A percentile compares a stretch with the other conserved stretches of the same genome.
phyloP scores from a whole-genome alignment of 1,284 basidiomycete species.

The Cryptococcus sp. region DNA sequence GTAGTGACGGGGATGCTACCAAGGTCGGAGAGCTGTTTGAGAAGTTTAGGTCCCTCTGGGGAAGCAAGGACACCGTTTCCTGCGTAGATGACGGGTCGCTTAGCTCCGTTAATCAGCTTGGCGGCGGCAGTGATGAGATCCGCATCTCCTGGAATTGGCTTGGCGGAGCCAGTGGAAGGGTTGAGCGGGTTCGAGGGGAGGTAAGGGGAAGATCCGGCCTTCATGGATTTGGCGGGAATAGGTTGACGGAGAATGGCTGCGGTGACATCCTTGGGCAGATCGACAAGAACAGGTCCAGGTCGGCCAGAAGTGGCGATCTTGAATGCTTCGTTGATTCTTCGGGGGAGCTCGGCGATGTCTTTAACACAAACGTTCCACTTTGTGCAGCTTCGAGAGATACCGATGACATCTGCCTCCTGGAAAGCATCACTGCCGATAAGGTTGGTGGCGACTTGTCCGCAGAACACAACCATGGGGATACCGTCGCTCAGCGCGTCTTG shows the following conservation, averaged over 20 bases:
- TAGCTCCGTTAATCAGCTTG: conserved; percentile 84
- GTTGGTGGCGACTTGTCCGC: conserved; percentile 96
- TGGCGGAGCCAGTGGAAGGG: conserved; percentile 60
- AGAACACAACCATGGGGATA: conserved; percentile 91
- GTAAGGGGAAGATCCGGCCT: conserved; percentile 75
- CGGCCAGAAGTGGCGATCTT: conserved; percentile 97
- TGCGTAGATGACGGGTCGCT: conserved; percentile 90
- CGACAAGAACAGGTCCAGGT: conserved; percentile 95
- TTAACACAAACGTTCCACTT: conserved; percentile 99
- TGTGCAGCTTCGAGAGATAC: conserved; percentile 94
- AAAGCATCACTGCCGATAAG: conserved; percentile 97
- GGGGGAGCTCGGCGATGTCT: conserved; percentile 89
- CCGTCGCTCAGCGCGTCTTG: conserved; percentile 96
- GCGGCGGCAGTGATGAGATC: conserved; percentile 79
- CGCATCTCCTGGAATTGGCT: conserved; percentile 65
- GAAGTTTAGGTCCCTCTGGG: conserved; percentile 77
- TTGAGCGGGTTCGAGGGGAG: conserved; percentile 67
- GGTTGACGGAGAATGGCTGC: conserved; percentile 85
- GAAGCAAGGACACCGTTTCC: conserved; percentile 88
- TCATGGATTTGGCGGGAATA: conserved; percentile 83
- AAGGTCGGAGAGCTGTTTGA: conserved; percentile 75
- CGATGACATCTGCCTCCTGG: conserved; percentile 96
- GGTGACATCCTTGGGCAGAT: conserved; percentile 96
- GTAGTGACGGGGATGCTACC: conserved; percentile 97
- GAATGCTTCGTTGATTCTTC: conserved; percentile 98